Evolutionary conservation across 768 basidiomycete species (phyloP), one percentile per base, ranked within the genome.

Genomic region (Filobasidium floriforme): DNA sequence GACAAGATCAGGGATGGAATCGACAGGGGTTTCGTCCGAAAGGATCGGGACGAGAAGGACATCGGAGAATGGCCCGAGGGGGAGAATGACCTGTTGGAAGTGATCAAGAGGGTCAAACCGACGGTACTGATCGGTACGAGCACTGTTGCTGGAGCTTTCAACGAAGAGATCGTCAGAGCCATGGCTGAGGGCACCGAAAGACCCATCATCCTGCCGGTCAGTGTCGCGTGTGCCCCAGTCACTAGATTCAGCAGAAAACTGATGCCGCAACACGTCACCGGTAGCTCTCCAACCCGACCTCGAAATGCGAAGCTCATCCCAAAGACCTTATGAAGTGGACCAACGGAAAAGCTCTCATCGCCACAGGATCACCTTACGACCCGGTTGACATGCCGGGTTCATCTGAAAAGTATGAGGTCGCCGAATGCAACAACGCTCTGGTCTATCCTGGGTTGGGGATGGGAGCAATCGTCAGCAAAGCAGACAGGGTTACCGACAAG

Each of bases 101-200:
- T 88, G 7, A 84, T 92, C 68, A 84, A 84, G 78, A 81, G 82
- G 64, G 83, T 88, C n/a, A 85, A 85, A 73, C 90, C 90, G 26
- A 93, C 90, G 0, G 85, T 91, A 7, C 75, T 93, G 51, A 88
- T 93, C 69, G 91, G 91, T 26, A 88, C 87, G 68, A 90, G 88
- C 62, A 92, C 90, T 1, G 82, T 84, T 59, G 81, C 84, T 10
- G 86, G 89, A 1, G 87, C 86, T 24, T 93, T 77, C 70, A 66
- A 69, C 22, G 76, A 77, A 65, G 70, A 74, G 54, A 67, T 80
- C 62, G 63, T 80, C 59, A 66, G 67, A 59, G 79, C 80, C 71
- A 80, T 92, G 89, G 70, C 72, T 59, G 84, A 83, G 67, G 81
- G 84, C 59, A 83, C 83, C 49, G 87, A 88, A 19, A 79, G 87